These are phyloP conservation scores for Solanum chmielewskii DNA, from an alignment of 257 asterid species.

Conservation along the genomic window DNA sequence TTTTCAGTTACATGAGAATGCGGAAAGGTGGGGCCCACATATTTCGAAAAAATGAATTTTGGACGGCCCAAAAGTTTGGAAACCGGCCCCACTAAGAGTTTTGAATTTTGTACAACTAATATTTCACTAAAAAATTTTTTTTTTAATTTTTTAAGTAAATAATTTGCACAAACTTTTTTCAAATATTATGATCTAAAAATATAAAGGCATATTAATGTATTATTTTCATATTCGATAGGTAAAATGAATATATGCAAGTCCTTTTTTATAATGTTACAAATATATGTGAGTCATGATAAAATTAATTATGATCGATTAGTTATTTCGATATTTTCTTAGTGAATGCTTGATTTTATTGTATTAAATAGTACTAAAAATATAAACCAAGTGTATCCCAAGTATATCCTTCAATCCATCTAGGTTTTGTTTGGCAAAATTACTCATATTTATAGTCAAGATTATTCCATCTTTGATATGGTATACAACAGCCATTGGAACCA, in stretches of 20 bases:
- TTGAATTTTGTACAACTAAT: neutral
- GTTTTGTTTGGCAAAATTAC: neutral
- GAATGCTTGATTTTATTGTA: too few relatives aligned
- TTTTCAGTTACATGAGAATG: conserved; percentile 3
- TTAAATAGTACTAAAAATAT: too few relatives aligned
- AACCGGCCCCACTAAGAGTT: neutral
- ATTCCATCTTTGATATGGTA: neutral
- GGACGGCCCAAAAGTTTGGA: neutral
- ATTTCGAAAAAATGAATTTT: neutral
- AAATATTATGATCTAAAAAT: neutral
- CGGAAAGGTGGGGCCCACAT: conserved; percentile 7
- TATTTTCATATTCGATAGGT: too few relatives aligned
- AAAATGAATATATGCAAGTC: neutral
- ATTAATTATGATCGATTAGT: neutral
- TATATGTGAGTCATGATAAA: too few relatives aligned
- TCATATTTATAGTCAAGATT: neutral
- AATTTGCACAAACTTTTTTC: neutral
- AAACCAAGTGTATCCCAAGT: neutral
- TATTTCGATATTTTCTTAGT: too few relatives aligned
- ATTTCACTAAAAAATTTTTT: too few relatives aligned
- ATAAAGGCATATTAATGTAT: neutral
- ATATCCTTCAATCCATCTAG: neutral
- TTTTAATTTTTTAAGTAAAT: too few relatives aligned
- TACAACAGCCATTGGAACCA: neutral
- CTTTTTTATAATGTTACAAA: too few relatives aligned